Conservation (phyloP, 108 stramenopile species). For the Cyclotella sp. region DNA sequence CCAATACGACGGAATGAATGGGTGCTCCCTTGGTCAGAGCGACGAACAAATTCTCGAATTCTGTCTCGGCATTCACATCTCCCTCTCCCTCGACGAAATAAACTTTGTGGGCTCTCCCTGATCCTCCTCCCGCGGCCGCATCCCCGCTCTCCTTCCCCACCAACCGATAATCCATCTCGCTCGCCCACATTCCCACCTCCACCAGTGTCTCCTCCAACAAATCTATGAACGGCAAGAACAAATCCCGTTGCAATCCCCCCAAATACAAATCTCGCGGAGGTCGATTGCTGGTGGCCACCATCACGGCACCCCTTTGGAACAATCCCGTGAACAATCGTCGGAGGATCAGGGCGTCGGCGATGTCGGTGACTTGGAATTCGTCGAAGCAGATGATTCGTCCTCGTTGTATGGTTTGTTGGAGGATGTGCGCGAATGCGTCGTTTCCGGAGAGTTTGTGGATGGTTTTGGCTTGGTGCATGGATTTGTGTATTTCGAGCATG, state of each 20-base stretch:
- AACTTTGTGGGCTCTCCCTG: conserved; percentile 29
- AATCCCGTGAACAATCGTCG: conserved; percentile 44
- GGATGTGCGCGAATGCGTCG: conserved; percentile 61
- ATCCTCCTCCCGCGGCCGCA: too few relatives aligned
- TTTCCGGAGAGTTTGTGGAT: conserved; percentile 37
- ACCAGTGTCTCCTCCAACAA: conserved; percentile 65
- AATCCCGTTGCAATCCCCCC: conserved; percentile 95
- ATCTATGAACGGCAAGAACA: conserved; percentile 96
- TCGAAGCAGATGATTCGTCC: conserved; percentile 84
- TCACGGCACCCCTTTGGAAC: conserved; percentile 72
- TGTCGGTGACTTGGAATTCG: conserved; percentile 94
- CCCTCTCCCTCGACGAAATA: conserved; percentile 44
- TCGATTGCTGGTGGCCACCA: conserved; percentile 95
- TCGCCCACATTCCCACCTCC: conserved; percentile 82
- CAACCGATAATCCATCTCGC: conserved; percentile 87
- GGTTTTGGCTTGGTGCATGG: conserved; percentile 74
- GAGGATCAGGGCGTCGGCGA: conserved; percentile 79
- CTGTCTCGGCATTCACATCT: neutral
- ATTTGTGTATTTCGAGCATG: conserved; percentile 91
- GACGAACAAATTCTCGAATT: conserved; percentile 55
- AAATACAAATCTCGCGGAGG: conserved; percentile 92
- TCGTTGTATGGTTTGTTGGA: conserved; percentile 54
- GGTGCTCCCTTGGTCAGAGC: conserved; percentile 46
- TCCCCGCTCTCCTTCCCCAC: conserved; percentile 40
- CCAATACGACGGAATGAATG: conserved; percentile 52